phyloP scores from a whole-genome alignment of 192 early-diverging fungal species.

The Backusella psychrophila region DNA sequence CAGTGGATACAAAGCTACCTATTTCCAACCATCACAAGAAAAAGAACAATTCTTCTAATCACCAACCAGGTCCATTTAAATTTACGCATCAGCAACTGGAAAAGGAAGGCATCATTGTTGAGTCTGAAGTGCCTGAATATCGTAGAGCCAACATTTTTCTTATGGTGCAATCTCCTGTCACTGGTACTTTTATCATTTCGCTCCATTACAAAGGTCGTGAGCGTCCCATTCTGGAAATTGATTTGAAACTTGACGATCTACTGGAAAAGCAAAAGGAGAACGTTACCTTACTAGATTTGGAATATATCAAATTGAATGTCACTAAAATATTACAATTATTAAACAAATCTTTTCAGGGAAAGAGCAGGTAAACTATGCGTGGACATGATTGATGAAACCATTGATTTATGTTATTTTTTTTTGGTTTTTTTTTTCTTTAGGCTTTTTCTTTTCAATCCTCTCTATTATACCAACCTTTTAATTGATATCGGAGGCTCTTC shows the following conservation, averaged over 20 bases:
- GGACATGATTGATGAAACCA: neutral
- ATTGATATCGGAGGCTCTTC: neutral
- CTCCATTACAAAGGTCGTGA: constrained; percentile 88
- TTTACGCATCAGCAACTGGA: constrained; percentile 82
- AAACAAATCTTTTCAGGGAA: constrained; percentile 73
- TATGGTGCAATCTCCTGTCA: constrained; percentile 79
- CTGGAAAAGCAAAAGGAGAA: constrained; percentile 88
- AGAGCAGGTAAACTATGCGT: constrained; percentile 22
- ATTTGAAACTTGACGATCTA: constrained; percentile 82
- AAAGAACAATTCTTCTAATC: constrained; percentile 21
- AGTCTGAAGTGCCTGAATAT: constrained; percentile 85
- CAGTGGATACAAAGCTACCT: neutral
- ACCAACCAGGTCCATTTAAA: constrained; percentile 71
- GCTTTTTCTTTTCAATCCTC: neutral
- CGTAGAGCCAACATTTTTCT: constrained; percentile 83
- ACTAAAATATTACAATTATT: constrained; percentile 73
- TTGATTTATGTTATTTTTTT: neutral
- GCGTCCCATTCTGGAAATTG: constrained; percentile 91
- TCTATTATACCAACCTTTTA: neutral
- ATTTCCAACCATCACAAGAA: constrained; percentile 16
- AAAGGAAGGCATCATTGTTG: constrained; percentile 84
- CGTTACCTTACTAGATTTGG: constrained; percentile 80
- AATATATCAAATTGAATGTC: constrained; percentile 90
- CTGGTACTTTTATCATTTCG: constrained; percentile 87
- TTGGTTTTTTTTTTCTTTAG: neutral